Percentiles rank a stretch among this genome's conserved stretches.
Conservation (phyloP, 2,329 filamentous ascomycete genomes). For the Orbilia javanica region DNA sequence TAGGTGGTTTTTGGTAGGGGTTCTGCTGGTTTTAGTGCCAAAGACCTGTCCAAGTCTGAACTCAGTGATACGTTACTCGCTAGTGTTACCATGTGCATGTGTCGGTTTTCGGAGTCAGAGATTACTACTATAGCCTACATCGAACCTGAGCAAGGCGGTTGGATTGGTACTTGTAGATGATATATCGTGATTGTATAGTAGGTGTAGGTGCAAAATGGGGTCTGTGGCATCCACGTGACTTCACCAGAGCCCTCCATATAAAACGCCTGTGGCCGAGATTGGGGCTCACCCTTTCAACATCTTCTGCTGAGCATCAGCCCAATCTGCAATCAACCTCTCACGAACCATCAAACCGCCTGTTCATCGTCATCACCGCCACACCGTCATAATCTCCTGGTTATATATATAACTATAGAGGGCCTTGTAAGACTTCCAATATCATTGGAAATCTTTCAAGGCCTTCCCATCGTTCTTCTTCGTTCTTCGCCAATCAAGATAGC, state of each 20-base stretch:
- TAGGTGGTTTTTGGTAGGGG: no score
- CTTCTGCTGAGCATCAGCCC: background rate
- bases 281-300: background rate
- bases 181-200: no score
- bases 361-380: background rate
- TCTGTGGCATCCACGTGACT: background rate
- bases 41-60: no score
- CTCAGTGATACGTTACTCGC: no score
- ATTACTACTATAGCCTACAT: no score
- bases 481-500: background rate
- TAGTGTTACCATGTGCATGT: no score
- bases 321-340: background rate
- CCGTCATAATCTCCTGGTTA: background rate
- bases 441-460: conserved; percentile 11
- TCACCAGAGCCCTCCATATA: background rate
- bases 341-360: background rate
- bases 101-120: no score
- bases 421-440: conserved; percentile 21
- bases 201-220: background rate
- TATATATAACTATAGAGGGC: background rate
- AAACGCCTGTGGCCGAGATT: background rate
- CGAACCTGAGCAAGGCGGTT: no score
- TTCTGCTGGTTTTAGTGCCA: no score
- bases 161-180: background rate
- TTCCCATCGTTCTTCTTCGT: background rate